phyloP scores from a whole-genome alignment of 164 flowering plant genomes.

The Aristolochia contorta region DNA sequence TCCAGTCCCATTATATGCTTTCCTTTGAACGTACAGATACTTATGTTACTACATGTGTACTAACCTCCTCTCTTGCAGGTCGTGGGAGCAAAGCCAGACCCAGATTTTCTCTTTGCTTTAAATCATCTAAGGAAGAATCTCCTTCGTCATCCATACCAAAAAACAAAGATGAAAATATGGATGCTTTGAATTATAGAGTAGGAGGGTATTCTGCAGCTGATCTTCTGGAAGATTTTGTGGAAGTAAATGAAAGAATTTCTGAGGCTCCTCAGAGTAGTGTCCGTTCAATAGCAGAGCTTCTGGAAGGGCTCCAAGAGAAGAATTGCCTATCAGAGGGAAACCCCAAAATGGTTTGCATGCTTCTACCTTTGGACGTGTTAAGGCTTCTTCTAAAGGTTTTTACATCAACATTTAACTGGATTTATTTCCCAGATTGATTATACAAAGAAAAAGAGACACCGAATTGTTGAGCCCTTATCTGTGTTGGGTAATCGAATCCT shows the following conservation, averaged over 20 bases:
- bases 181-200: constrained; percentile 11
- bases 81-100: constrained; percentile 31
- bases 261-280: constrained; percentile 6
- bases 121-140: constrained; percentile 23
- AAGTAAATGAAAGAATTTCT: constrained; percentile 17
- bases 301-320: constrained; percentile 39
- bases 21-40: not conserved
- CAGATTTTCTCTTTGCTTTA: constrained; percentile 36
- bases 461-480: constrained; percentile 14
- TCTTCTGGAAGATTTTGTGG: constrained; percentile 41
- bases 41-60: not conserved
- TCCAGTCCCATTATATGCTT: not conserved
- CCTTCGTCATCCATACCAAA: constrained; percentile 6
- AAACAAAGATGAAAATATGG: constrained; percentile 13
- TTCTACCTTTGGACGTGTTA: constrained; percentile 1
- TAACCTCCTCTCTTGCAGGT: constrained; percentile 20
- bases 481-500: constrained; percentile 22
- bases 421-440: constrained; percentile 23
- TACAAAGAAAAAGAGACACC: constrained; percentile 21
- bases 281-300: constrained; percentile 48
- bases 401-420: constrained; percentile 8
- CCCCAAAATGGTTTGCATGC: constrained; percentile 27
- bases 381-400: constrained; percentile 2
- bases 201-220: constrained; percentile 41
- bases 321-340: constrained; percentile 16